phyloP scores from a whole-genome alignment of 1,284 basidiomycete genomes.

The Cutaneotrichosporon dermatis region DNA sequence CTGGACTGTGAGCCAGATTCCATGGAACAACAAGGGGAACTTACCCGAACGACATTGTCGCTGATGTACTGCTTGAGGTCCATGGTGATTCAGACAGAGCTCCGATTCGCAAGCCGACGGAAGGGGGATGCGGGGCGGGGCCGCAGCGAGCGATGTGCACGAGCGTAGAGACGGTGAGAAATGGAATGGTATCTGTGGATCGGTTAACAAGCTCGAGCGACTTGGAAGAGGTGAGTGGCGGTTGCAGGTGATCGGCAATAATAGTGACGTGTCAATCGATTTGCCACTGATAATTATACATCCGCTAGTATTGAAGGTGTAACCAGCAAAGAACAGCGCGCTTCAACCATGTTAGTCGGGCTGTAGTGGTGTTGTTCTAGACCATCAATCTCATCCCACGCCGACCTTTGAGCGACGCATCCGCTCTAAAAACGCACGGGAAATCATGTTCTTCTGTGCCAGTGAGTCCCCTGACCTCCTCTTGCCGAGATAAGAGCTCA shows the following conservation, averaged over 20 bases:
- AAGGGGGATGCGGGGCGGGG: not conserved
- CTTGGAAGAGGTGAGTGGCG: not conserved
- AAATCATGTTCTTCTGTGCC: constrained; percentile 77
- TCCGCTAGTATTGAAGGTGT: not conserved
- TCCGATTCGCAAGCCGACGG: too few species aligned
- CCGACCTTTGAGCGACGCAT: not conserved
- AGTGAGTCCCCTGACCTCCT: constrained; percentile 33
- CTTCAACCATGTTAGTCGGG: not conserved
- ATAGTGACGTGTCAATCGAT: constrained; percentile 4
- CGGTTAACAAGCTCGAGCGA: not conserved
- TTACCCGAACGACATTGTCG: constrained; percentile 75
- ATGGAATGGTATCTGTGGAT: not conserved
- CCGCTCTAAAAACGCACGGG: constrained; percentile 12
- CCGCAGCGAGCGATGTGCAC: not conserved
- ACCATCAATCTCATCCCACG: not conserved
- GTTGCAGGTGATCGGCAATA: not conserved
- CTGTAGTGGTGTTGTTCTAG: not conserved
- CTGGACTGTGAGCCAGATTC: constrained; percentile 47
- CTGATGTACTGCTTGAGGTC: constrained; percentile 66
- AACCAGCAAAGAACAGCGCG: not conserved
- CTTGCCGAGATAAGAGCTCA: not conserved
- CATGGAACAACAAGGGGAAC: constrained; percentile 30
- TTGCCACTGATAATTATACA: constrained; percentile 3
- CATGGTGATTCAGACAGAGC: constrained; percentile 1
- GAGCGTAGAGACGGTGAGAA: not conserved